These are phyloP conservation scores for Aspergillus terreus DNA, from an alignment of 2,329 filamentous ascomycete species.

Conservation along the genomic window DNA sequence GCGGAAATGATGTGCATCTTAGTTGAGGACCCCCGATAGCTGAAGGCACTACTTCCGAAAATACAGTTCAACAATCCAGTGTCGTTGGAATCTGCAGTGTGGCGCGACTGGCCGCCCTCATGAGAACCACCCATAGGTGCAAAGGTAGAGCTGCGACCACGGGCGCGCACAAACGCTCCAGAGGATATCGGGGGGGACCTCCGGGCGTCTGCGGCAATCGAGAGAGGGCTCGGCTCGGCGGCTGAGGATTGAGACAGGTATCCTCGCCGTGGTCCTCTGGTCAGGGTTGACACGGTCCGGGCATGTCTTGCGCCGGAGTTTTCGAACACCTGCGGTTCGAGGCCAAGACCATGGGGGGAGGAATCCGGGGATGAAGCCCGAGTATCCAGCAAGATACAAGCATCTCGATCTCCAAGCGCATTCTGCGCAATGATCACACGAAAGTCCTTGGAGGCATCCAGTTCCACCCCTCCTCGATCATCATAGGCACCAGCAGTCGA, in stretches of 20 bases:
- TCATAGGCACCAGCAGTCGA: conserved; percentile 43
- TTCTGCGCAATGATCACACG: conserved; percentile 47
- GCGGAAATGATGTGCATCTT: conserved; percentile 57
- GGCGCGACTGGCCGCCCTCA: conserved; percentile 35
- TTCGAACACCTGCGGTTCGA: conserved; percentile 32
- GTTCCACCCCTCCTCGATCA: conserved; percentile 44
- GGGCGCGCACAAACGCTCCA: conserved; percentile 39
- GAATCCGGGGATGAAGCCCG: conserved; percentile 25
- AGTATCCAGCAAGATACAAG: conserved; percentile 45
- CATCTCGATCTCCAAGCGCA: conserved; percentile 46
- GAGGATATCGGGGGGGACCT: conserved; percentile 29
- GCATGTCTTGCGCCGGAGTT: conserved; percentile 29
- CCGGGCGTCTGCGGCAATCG: conserved; percentile 30
- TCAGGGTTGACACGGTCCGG: conserved; percentile 36
- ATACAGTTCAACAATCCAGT: conserved; percentile 55
- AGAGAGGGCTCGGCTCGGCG: conserved; percentile 31
- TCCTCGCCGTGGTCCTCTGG: conserved; percentile 32
- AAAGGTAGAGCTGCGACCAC: conserved; percentile 45
- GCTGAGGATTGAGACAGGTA: conserved; percentile 32
- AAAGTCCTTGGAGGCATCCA: conserved; percentile 43
- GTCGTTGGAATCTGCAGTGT: conserved; percentile 49
- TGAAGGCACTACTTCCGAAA: conserved; percentile 57
- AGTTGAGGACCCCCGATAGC: conserved; percentile 56
- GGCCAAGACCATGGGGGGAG: conserved; percentile 30
- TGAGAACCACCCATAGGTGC: conserved; percentile 30